Percentiles rank a stretch among this genome's conserved stretches.
phyloP scores from a whole-genome alignment of 768 basidiomycete genomes.

The Coprinopsis marcescibilis region DNA sequence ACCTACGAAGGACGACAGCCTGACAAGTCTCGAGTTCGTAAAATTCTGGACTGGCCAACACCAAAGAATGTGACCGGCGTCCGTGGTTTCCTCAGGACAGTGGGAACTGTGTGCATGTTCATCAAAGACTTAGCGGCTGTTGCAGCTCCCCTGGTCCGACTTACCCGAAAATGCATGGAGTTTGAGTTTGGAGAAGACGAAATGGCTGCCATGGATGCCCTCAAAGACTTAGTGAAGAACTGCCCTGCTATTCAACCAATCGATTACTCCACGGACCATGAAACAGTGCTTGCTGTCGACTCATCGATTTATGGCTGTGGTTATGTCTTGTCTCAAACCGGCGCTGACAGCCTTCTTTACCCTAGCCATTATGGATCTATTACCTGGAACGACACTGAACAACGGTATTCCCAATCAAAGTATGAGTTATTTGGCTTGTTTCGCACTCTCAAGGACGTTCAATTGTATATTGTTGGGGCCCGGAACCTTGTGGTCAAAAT shows the following conservation, averaged over 20 bases:
- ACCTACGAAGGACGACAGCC: constrained; percentile 26
- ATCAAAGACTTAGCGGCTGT: constrained; percentile 19
- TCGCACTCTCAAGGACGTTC: constrained; percentile 14
- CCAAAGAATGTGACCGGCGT: constrained; percentile 14
- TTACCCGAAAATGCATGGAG: constrained; percentile 19
- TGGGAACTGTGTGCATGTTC: constrained; percentile 17
- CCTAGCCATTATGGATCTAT: constrained; percentile 19
- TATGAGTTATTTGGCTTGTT: constrained; percentile 29
- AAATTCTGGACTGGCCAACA: constrained; percentile 22
- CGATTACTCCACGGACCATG: constrained; percentile 12
- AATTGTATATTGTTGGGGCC: constrained; percentile 22
- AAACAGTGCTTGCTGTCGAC: constrained; percentile 18
- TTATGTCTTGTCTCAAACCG: constrained; percentile 14
- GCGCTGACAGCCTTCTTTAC: constrained; percentile 7
- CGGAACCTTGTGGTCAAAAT: constrained; percentile 21
- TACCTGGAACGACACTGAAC: constrained; percentile 21
- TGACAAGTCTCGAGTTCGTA: constrained; percentile 16
- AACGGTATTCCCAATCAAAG: constrained; percentile 27
- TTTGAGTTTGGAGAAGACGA: constrained; percentile 15
- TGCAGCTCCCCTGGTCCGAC: constrained; percentile 14
- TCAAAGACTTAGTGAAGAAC: neutral
- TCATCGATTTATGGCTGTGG: constrained; percentile 17
- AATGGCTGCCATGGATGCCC: constrained; percentile 1
- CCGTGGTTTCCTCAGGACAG: constrained; percentile 22
- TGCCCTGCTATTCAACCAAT: constrained; percentile 14